These are phyloP conservation scores for Medicago ruthenica DNA, from an alignment of 306 rosid species.

Conservation along the genomic window DNA sequence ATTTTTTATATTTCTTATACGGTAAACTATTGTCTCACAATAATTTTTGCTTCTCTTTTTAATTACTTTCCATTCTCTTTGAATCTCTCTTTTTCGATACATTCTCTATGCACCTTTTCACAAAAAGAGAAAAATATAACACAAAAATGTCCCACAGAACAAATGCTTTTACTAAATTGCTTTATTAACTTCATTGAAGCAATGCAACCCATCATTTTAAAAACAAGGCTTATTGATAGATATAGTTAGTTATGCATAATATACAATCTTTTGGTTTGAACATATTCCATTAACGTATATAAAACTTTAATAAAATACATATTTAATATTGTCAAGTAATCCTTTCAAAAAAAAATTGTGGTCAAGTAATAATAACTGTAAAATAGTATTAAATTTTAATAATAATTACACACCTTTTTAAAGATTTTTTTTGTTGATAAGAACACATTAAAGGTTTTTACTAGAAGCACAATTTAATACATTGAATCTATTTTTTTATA, in stretches of 20 bases:
- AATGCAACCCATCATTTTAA: background rate
- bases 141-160: background rate
- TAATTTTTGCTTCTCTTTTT: background rate
- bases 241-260: too few relatives aligned
- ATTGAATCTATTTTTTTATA: background rate
- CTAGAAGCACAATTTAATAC: background rate
- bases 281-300: background rate
- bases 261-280: background rate
- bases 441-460: background rate
- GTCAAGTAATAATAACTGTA: background rate
- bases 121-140: background rate
- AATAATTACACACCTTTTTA: background rate
- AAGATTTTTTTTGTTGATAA: too few relatives aligned
- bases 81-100: background rate
- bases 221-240: background rate
- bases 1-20: background rate
- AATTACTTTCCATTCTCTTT: background rate
- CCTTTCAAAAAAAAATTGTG: too few relatives aligned
- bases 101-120: background rate
- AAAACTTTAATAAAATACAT: background rate
- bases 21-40: background rate
- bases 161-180: slow-evolving; percentile 4
- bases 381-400: background rate
- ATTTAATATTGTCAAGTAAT: background rate
- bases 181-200: slow-evolving; percentile 13